Evolutionary conservation across 1,284 basidiomycete species (phyloP), one percentile per base, ranked within the genome.

Genomic region (Pseudozyma flocculosa): DNA sequence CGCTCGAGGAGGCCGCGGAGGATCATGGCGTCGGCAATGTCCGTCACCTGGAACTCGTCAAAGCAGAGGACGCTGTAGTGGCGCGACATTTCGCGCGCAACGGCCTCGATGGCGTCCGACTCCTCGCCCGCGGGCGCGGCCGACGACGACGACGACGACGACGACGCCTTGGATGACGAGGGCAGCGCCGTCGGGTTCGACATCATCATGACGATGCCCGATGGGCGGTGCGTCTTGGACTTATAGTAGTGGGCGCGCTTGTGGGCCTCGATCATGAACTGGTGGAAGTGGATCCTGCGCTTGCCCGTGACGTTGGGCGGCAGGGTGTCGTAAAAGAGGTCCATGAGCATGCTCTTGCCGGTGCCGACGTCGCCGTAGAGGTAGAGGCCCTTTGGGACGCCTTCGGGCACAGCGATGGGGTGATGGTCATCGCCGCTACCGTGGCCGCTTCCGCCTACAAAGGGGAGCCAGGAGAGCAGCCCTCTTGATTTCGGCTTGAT

Each of bases 21-120:
- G 57, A 99, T 92, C 95, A 99, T 98, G 13, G 95, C 95, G 70
- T 97, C 93, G 18, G 90, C 94, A 67, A 98, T 98, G 80, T 98
- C 94, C 14, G 93, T 96, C 11, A 98, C 91, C 84, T 98, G 94
- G 75, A 98, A 98, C 81, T 99, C 95, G 77, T 98, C 94, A 76
- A 99, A 96, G 77, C 94, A 97, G 36, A 99, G 81, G 2, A 99
- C 85, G 32, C 64, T 45, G 34, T 59, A 48, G 36, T 67, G 87
- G 38, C 84, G 84, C 4, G 94, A 93, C 53, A 99, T 81, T 71
- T 93, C 90, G 54, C 89, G 82, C 1, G 93, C 92, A 1, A 96
- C 92, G 34, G 90, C 90, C 19, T 86, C 82, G 66, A 96, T 89
- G 19, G 90, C 88, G 78, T 95, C 92, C 11, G 87, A 88, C 54